A percentile compares a stretch with the other conserved stretches of the same genome.
phyloP scores from a whole-genome alignment of 768 basidiomycete genomes.

The Agaricus sinodeliciosus region DNA sequence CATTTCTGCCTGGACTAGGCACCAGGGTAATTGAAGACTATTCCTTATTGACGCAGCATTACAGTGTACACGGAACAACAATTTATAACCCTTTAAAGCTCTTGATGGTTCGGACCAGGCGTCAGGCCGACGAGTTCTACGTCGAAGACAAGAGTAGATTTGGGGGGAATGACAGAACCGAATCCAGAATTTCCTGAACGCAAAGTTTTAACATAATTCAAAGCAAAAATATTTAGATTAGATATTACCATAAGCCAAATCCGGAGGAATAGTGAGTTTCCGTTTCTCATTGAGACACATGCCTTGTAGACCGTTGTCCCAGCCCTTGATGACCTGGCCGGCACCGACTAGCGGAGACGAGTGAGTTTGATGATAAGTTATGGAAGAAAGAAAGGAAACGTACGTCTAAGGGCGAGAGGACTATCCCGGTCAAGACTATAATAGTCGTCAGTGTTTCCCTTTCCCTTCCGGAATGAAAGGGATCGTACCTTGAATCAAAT shows the following conservation, averaged over 20 bases:
- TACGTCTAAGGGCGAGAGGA: constrained; percentile 77
- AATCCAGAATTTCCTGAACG: constrained; percentile 64
- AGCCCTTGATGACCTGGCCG: constrained; percentile 80
- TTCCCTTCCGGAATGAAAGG: not conserved
- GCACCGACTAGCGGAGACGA: constrained; percentile 48
- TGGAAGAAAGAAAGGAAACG: not conserved
- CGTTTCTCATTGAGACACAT: constrained; percentile 91
- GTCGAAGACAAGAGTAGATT: constrained; percentile 79
- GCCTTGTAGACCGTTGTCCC: constrained; percentile 76
- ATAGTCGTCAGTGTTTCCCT: not conserved
- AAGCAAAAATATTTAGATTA: not conserved
- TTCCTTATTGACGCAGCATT: too few relatives aligned
- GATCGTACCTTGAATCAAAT: constrained; percentile 80
- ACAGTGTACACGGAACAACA: not conserved
- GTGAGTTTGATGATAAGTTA: not conserved
- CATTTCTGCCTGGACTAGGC: too few relatives aligned
- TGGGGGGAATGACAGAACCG: constrained; percentile 69
- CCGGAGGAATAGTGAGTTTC: constrained; percentile 77
- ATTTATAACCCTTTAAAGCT: constrained; percentile 35
- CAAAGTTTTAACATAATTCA: not conserved
- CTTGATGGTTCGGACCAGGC: constrained; percentile 34
- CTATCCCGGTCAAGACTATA: constrained; percentile 47
- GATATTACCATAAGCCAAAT: constrained; percentile 68
- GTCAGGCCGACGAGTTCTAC: constrained; percentile 74
- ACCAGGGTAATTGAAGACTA: too few relatives aligned